Conservation (phyloP, 176 grass and related monocot species). For the Rhynchospora pubera region DNA sequence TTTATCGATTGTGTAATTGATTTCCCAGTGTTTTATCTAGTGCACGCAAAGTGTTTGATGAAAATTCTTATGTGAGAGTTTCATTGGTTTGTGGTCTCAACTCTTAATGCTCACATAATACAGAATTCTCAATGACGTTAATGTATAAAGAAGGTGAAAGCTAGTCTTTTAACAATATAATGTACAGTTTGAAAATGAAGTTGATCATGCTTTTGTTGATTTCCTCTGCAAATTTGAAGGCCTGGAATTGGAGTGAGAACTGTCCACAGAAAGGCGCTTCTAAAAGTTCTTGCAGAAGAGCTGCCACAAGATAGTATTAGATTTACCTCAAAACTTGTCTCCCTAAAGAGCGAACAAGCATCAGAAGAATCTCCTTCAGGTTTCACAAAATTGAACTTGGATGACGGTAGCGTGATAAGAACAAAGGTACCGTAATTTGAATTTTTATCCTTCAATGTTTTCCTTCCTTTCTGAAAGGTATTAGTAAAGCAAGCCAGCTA, state of each 20-base stretch:
- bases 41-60: neutral
- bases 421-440: constrained; percentile 21
- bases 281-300: constrained; percentile 23
- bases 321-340: constrained; percentile 30
- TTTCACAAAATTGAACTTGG: constrained; percentile 16
- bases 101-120: no score
- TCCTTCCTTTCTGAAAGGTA: neutral
- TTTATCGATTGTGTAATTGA: no score
- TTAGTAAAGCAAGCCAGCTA: neutral
- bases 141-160: neutral
- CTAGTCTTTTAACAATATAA: neutral
- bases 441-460: neutral
- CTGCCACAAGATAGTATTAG: constrained; percentile 26
- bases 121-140: no score
- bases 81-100: no score
- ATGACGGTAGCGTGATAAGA: constrained; percentile 23
- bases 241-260: constrained; percentile 22
- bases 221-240: constrained; percentile 11
- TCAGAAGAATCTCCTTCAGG: neutral
- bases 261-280: constrained; percentile 22
- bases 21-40: neutral
- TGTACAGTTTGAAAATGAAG: neutral
- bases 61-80: neutral
- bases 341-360: neutral
- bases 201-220: neutral